phyloP scores from a whole-genome alignment of 1,284 basidiomycete species.

The Austropuccinia psidii region DNA sequence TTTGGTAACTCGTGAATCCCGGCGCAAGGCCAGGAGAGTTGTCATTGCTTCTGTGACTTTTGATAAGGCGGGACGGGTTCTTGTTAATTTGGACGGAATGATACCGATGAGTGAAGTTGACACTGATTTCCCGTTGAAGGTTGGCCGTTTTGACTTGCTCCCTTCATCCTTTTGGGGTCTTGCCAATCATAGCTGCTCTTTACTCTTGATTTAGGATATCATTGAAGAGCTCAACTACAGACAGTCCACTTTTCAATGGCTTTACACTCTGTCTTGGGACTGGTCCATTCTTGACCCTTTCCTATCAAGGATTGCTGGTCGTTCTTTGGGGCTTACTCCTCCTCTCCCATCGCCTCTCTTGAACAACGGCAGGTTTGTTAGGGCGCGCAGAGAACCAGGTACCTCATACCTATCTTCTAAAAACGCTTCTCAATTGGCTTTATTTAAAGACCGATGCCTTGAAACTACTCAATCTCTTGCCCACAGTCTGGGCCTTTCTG shows the following conservation, averaged over 20 bases:
- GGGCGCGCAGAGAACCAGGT: neutral
- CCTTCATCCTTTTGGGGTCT: neutral
- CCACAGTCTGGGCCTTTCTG: constrained; percentile 50
- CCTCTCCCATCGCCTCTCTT: neutral
- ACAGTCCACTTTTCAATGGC: constrained; percentile 53
- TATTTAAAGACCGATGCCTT: constrained; percentile 51
- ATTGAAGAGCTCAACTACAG: constrained; percentile 51
- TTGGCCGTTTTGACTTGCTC: neutral
- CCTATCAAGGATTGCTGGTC: constrained; percentile 49
- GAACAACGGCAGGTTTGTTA: constrained; percentile 12
- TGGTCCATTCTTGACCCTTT: constrained; percentile 52
- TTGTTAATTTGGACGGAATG: constrained; percentile 52
- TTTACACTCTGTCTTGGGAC: constrained; percentile 53
- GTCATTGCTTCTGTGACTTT: constrained; percentile 52
- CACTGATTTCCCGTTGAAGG: constrained; percentile 47
- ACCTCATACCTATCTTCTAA: constrained; percentile 20
- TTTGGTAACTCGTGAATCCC: constrained; percentile 47
- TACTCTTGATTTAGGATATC: constrained; percentile 45
- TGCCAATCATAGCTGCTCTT: neutral
- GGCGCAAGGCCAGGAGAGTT: constrained; percentile 50
- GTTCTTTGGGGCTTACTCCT: constrained; percentile 39
- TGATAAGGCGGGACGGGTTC: constrained; percentile 51
- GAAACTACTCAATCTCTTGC: constrained; percentile 51
- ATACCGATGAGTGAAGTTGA: constrained; percentile 53
- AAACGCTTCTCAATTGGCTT: constrained; percentile 44